Conservation (phyloP, 176 grass and related monocot genomes). For the Carex scoparia region DNA sequence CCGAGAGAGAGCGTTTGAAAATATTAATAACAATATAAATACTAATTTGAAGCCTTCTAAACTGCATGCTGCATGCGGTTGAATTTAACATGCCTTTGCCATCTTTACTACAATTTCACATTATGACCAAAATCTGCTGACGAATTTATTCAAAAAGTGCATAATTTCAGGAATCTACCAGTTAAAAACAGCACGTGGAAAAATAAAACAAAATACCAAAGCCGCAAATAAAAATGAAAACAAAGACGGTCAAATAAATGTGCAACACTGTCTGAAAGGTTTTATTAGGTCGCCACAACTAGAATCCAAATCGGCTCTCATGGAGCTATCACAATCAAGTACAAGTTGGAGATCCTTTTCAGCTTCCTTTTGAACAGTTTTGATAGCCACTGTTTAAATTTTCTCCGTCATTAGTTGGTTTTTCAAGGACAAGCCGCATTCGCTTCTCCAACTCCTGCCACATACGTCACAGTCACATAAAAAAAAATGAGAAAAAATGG, state of each 20-base stretch:
- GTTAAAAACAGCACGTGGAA: background rate
- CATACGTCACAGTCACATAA: background rate
- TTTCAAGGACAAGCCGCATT: background rate
- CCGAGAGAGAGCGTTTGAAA: too few species aligned
- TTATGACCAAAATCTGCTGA: background rate
- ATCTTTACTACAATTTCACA: background rate
- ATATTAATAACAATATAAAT: background rate
- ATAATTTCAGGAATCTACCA: background rate
- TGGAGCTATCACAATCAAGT: background rate
- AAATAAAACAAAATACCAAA: background rate
- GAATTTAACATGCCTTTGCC: too few species aligned
- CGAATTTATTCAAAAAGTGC: too few species aligned
- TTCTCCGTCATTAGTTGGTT: background rate
- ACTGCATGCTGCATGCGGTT: background rate
- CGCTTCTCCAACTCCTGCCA: background rate
- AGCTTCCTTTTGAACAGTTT: background rate
- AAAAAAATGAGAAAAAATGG: background rate
- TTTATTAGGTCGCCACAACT: background rate
- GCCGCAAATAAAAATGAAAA: background rate
- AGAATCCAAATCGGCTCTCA: background rate
- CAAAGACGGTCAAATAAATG: background rate
- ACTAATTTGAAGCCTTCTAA: background rate
- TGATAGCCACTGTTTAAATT: background rate
- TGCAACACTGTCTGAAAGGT: background rate
- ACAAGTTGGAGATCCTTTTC: constrained; percentile 5